Evolutionary conservation across 1,139 yeast species (phyloP), one percentile per base, ranked within the genome.

Genomic region (Keqinozyma sinolaborantium): DNA sequence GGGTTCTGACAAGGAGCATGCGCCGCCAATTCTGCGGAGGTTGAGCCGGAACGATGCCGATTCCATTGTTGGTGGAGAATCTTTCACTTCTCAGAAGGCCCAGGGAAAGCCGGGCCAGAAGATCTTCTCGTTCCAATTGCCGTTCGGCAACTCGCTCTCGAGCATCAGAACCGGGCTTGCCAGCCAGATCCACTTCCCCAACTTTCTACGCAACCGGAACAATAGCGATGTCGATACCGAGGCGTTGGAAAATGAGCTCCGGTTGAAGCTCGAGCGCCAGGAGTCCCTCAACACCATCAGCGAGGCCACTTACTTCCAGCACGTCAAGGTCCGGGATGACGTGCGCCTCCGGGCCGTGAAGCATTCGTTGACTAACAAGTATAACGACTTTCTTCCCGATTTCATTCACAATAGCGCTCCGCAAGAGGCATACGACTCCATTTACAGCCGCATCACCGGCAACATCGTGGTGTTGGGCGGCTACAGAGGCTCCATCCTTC

Each of bases 391-490:
- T 28, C 35, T 63, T 6, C 69, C 70, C 2, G 60, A 54, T 30
- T 48, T 40, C 24, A 47, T 44, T 14, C 40, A 37, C 25, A 36
- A 41, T 13, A 44, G 42, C 18, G 53, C 51, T 23, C 48, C 41
- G 18, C 42, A 45, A 21, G 54, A 53, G n/a, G 51, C 48, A 24
- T 51, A 53, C 39, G 72, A 67, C 31, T 41, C 56, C 10, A 56
- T 58, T 32, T 67, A 50, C 44, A 51, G 51, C 28, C 73, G 73
- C 19, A 49, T 86, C 2, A 79, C 76, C 13, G 96, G 96, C 3
- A 87, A 87, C 47, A 70, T 88, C 2, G 77, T 88, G 2, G 66
- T 88, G 1, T 40, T 88, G 56, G 96, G 97, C 3, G 97, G 97
- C 0, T 88, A 84, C 54, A 66, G 97, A 47, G 97, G 97, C 1